Evolutionary conservation across 108 stramenopile species (phyloP).

Genomic region (Mediolabrus comicus): DNA sequence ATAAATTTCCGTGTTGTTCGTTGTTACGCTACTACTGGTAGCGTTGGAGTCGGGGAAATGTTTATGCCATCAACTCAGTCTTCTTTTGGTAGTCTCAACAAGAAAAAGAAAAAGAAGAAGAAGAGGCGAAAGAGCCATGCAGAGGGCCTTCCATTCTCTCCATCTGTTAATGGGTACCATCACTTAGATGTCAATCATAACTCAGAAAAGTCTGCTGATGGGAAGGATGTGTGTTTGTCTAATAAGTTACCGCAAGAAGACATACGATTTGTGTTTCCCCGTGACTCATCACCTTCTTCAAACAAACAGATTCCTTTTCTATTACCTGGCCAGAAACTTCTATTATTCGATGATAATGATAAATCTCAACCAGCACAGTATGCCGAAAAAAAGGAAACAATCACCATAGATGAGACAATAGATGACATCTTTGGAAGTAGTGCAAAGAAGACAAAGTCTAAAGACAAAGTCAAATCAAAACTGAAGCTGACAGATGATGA

Average conservation of each 20-base stretch:
- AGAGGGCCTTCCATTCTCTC: background rate
- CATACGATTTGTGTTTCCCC: slow-evolving; percentile 28
- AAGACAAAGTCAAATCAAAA: background rate
- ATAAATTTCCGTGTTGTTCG: too few species aligned
- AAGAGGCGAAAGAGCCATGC: background rate
- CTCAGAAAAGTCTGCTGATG: background rate
- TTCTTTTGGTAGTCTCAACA: slow-evolving; percentile 23
- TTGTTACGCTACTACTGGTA: background rate
- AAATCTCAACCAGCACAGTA: background rate
- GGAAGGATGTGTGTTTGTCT: background rate
- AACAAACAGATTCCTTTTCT: slow-evolving; percentile 13
- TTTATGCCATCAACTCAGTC: slow-evolving; percentile 3
- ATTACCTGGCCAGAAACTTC: slow-evolving; percentile 5
- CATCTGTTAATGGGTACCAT: background rate
- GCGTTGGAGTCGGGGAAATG: background rate
- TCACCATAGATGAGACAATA: slow-evolving; percentile 18
- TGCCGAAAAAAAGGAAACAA: background rate
- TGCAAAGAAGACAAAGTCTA: background rate
- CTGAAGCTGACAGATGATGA: background rate
- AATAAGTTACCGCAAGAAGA: slow-evolving; percentile 11
- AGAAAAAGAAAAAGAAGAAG: slow-evolving; percentile 22
- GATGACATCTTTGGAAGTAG: slow-evolving; percentile 24
- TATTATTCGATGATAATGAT: background rate
- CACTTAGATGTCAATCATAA: background rate
- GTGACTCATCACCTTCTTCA: slow-evolving; percentile 6